Conservation (phyloP, 768 basidiomycete species). For the Phanerochaete carnosa region DNA sequence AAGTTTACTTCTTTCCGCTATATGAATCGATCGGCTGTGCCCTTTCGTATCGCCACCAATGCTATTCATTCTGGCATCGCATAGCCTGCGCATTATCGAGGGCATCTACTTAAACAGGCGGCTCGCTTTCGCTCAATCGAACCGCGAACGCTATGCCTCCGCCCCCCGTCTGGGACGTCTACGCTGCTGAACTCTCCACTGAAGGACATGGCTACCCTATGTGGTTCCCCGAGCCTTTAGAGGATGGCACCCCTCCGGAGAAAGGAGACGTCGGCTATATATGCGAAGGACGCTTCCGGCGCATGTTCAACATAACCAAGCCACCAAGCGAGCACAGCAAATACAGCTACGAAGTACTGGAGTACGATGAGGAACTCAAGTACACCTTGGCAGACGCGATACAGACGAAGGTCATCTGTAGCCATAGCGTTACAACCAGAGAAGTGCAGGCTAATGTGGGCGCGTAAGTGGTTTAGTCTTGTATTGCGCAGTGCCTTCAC, state of each 20-base stretch:
- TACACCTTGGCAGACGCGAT: neutral
- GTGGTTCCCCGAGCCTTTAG: neutral
- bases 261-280: conserved; percentile 10
- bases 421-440: neutral
- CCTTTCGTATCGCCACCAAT: neutral
- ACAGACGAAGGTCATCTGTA: neutral
- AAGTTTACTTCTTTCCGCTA: neutral
- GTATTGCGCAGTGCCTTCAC: neutral
- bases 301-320: neutral
- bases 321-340: neutral
- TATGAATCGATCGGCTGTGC: neutral
- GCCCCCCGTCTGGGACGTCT: neutral
- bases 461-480: neutral
- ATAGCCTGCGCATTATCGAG: neutral
- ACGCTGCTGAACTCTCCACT: neutral
- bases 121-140: neutral
- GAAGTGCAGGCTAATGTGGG: neutral
- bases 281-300: neutral
- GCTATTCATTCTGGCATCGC: neutral
- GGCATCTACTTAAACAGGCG: neutral
- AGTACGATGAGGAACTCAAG: neutral
- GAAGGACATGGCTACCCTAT: neutral
- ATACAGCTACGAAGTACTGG: neutral
- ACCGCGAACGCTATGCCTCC: neutral
- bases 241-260: neutral